Conservation (phyloP, 2,329 filamentous ascomycete genomes). For the Cercospora citrullina region DNA sequence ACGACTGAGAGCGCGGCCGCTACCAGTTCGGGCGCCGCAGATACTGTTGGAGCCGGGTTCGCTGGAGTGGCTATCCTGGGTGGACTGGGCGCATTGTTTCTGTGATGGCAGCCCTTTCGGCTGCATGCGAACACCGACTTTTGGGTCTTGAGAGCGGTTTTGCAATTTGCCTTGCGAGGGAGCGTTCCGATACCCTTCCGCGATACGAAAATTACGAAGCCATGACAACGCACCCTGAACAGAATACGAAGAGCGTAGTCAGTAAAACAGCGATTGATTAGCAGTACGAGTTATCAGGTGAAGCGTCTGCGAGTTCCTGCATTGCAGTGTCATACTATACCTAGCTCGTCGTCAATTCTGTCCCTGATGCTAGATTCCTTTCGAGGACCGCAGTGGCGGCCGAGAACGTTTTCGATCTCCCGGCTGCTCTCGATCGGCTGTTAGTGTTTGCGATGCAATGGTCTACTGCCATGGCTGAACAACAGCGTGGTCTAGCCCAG, state of each 20-base stretch:
- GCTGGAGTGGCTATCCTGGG: slow-evolving; percentile 19
- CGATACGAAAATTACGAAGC: slow-evolving; percentile 14
- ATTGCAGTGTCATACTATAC: slow-evolving; percentile 16
- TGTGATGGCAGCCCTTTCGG: slow-evolving; percentile 11
- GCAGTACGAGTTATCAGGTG: not conserved
- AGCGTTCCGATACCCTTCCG: slow-evolving; percentile 22
- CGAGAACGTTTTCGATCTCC: not conserved
- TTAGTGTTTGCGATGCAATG: not conserved
- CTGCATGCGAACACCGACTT: not conserved
- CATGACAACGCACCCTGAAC: slow-evolving; percentile 3
- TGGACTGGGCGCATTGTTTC: slow-evolving; percentile 21
- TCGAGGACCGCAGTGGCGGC: not conserved
- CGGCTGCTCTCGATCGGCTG: not conserved
- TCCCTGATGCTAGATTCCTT: slow-evolving; percentile 20
- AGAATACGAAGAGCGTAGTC: not conserved
- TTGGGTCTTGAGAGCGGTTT: not conserved
- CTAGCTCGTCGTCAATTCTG: slow-evolving; percentile 18
- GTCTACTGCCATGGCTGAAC: not conserved
- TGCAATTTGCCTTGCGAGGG: not conserved
- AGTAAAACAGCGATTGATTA: not conserved
- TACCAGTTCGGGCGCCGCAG: slow-evolving; percentile 11
- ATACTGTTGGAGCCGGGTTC: slow-evolving; percentile 6
- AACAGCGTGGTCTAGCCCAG: not conserved
- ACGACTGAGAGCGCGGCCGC: slow-evolving; percentile 1
- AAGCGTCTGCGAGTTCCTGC: not conserved